Evolutionary conservation across 805 yeast genomes (phyloP), one percentile per base, ranked within the genome.

Genomic region (Suhomyces xylopsoci): DNA sequence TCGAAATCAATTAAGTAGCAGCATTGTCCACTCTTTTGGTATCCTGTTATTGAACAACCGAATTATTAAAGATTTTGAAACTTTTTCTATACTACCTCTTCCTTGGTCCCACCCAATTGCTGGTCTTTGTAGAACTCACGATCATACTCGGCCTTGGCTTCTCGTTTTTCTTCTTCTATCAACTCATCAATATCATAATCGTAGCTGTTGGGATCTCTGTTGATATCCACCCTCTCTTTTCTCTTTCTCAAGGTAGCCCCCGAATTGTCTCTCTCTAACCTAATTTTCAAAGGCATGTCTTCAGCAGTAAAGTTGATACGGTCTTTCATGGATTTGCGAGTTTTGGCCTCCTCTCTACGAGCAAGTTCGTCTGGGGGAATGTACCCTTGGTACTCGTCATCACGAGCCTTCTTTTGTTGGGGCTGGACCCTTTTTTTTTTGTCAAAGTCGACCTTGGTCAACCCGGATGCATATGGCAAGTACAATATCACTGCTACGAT

Each of bases 381-480:
- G 57, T 75, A 75, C 1, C 76, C 78, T 25, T 62, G 51, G 41
- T 59, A 53, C 8, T 59, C 62, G 25, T 50, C 53, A 32, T 43
- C 41, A 6, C 6, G 40, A 15, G 20, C 43, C 17, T 24, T 20
- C 24, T 19, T 15, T 36, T 26, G 40, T 48, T 7, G 22, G 45
- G 24, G 19, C n/a, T 47, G 30, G 50, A 49, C 48, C 51, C 47
- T 45, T 52, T 46, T 46, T 20, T 55, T 36, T 47, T 51, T 46
- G 28, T 50, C 58, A 48, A 60, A 62, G 15, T 69, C 65, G 9
- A 74, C 57, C 48, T 74, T 71, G 3, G 83, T 81, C 47, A 82
- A 62, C 3, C 84, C 84, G 5, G 82, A 75, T 12, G 78, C 55
- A 48, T 76, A 66, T 5, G 88, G 88, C 34, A 83, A 72, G 9